A percentile compares a stretch with the other conserved stretches of the same genome.
Conservation (phyloP, 371 early-diverging fungal genomes). For the Syncephalastrum contaminatum region DNA sequence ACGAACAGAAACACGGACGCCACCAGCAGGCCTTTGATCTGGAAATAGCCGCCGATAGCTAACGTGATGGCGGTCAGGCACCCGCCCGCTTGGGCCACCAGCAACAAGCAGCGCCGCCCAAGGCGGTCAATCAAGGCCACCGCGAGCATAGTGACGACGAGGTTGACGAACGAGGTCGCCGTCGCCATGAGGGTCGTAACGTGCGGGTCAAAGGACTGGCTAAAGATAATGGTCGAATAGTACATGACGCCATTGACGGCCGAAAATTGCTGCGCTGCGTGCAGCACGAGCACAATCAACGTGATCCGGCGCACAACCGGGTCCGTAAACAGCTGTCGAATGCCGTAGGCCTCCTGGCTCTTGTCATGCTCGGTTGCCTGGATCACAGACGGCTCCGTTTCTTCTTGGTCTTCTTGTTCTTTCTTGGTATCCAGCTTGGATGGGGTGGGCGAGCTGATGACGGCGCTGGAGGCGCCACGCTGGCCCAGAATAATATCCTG, state of each 20-base stretch:
- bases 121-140: slow-evolving; percentile 65
- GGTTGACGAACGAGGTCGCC: slow-evolving; percentile 59
- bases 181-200: slow-evolving; percentile 63
- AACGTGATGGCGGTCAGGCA: slow-evolving; percentile 54
- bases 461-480: slow-evolving; percentile 8
- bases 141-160: slow-evolving; percentile 55
- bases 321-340: slow-evolving; percentile 39
- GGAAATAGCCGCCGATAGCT: slow-evolving; percentile 51
- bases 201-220: slow-evolving; percentile 38
- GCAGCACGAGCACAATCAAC: slow-evolving; percentile 39
- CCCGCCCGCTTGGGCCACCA: slow-evolving; percentile 62
- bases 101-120: slow-evolving; percentile 73
- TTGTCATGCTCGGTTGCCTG: slow-evolving; percentile 1
- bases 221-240: slow-evolving; percentile 73
- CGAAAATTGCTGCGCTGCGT: slow-evolving; percentile 72
- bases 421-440: not conserved
- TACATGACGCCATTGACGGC: slow-evolving; percentile 87
- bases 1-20: slow-evolving; percentile 76
- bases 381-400: not conserved
- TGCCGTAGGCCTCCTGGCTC: slow-evolving; percentile 9
- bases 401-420: not conserved
- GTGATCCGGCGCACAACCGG: slow-evolving; percentile 59
- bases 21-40: slow-evolving; percentile 52
- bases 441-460: not conserved
- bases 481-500: slow-evolving; percentile 44